Percentiles rank a stretch among this genome's conserved stretches.
These are phyloP conservation scores for Taphrina pruni DNA, from an alignment of 1,139 yeast species.

Conservation along the genomic window DNA sequence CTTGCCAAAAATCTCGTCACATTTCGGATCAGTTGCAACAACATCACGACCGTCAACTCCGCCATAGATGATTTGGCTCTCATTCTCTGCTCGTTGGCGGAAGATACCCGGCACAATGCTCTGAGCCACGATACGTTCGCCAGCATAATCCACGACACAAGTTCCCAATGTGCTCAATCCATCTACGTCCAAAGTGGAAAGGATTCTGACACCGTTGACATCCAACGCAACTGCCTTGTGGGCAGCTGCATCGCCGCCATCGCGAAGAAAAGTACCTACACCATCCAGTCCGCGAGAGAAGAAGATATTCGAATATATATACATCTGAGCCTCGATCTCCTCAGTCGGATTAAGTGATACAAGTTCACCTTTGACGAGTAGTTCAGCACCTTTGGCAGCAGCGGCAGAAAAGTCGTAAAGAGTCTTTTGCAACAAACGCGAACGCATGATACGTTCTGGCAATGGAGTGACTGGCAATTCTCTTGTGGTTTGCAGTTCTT, in stretches of 20 bases:
- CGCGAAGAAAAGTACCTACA: conserved; percentile 64
- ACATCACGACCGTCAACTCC: conserved; percentile 65
- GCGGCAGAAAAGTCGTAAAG: conserved; percentile 76
- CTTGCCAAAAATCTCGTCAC: conserved; percentile 62
- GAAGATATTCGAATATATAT: conserved; percentile 80
- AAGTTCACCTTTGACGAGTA: conserved; percentile 74
- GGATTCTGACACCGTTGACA: conserved; percentile 68
- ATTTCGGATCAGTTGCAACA: conserved; percentile 59
- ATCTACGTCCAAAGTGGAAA: conserved; percentile 69
- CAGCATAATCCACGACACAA: conserved; percentile 84
- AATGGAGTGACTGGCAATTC: conserved; percentile 68
- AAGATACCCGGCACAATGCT: conserved; percentile 98
- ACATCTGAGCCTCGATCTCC: conserved; percentile 64
- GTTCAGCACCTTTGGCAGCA: conserved; percentile 80
- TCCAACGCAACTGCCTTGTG: conserved; percentile 82
- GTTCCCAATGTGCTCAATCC: conserved; percentile 78
- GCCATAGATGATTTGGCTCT: conserved; percentile 74
- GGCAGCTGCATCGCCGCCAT: conserved; percentile 88
- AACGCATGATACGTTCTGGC: conserved; percentile 75
- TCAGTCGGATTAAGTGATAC: conserved; percentile 82
- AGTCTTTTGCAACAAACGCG: conserved; percentile 73
- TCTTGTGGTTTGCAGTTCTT: conserved; percentile 79
- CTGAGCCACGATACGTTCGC: conserved; percentile 86
- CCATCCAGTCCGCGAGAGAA: conserved; percentile 83
- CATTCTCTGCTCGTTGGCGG: conserved; percentile 56